Percentiles rank a stretch among this genome's conserved stretches.
Evolutionary conservation across 2,329 filamentous ascomycete species (phyloP).

Genomic region (Sclerotinia borealis): DNA sequence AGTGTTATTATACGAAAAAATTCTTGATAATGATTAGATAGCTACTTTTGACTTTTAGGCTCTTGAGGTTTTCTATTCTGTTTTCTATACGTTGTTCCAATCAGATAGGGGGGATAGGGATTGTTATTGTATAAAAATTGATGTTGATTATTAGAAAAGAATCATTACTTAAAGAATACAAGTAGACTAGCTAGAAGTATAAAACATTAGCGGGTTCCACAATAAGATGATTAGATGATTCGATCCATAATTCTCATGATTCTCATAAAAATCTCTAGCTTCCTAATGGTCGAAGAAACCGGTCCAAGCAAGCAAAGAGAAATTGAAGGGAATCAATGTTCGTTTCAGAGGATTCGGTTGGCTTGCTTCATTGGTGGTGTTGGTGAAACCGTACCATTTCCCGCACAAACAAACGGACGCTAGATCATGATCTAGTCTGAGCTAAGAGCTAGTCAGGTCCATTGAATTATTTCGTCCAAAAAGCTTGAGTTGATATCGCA

Average conservation of each 20-base stretch:
- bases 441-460: neutral
- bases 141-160: too few relatives aligned
- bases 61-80: neutral
- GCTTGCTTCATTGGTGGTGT: neutral
- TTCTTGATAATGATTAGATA: too few relatives aligned
- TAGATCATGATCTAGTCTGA: neutral
- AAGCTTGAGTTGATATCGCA: too few relatives aligned
- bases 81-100: too few relatives aligned
- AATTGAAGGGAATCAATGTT: neutral
- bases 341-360: conserved; percentile 6
- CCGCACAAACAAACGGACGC: neutral
- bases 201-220: neutral
- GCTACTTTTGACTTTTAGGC: too few relatives aligned
- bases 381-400: conserved; percentile 3
- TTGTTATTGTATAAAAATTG: too few relatives aligned
- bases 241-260: neutral
- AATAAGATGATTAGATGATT: neutral
- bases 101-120: neutral
- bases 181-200: neutral
- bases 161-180: neutral
- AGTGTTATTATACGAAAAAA: too few relatives aligned
- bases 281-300: neutral
- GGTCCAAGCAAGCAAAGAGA: conserved; percentile 5
- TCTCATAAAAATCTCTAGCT: too few relatives aligned
- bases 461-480: neutral